These are phyloP conservation scores for Protomyces lactucae-debilis DNA, from an alignment of 1,139 yeast genomes.

Conservation along the genomic window DNA sequence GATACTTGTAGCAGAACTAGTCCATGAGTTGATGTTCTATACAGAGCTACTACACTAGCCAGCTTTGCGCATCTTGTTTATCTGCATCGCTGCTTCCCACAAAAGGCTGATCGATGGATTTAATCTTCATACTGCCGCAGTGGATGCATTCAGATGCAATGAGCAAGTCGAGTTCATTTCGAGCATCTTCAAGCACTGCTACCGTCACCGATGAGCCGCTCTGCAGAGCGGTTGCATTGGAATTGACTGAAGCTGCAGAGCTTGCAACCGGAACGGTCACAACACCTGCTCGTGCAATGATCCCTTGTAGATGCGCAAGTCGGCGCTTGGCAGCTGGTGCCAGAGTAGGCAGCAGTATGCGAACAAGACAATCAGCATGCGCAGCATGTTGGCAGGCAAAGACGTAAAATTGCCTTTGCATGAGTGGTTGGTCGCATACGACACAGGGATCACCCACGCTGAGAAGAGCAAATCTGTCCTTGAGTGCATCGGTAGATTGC, in stretches of 20 bases:
- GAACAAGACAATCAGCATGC: constrained; percentile 80
- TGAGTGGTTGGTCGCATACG: constrained; percentile 60
- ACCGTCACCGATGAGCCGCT: neutral
- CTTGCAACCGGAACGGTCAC: neutral
- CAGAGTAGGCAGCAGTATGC: constrained; percentile 54
- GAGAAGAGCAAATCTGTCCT: constrained; percentile 52
- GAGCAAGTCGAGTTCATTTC: constrained; percentile 54
- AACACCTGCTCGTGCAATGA: neutral
- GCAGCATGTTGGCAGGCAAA: constrained; percentile 90
- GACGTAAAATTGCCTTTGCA: constrained; percentile 67
- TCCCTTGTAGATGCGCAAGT: constrained; percentile 46
- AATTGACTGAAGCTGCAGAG: neutral
- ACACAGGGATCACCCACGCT: constrained; percentile 84
- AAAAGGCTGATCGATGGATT: constrained; percentile 59
- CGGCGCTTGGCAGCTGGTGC: constrained; percentile 65
- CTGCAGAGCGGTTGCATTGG: neutral
- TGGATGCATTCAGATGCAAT: constrained; percentile 66
- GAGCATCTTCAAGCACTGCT: constrained; percentile 36
- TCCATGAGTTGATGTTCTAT: neutral
- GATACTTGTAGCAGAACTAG: neutral
- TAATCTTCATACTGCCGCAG: constrained; percentile 73
- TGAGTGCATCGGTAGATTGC: constrained; percentile 51
- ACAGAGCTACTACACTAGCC: neutral
- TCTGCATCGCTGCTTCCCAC: constrained; percentile 27
- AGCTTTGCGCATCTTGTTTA: neutral